Evolutionary conservation across 257 asterid species (phyloP), one percentile per base, ranked within the genome.

Genomic region (Scutellaria minor): DNA sequence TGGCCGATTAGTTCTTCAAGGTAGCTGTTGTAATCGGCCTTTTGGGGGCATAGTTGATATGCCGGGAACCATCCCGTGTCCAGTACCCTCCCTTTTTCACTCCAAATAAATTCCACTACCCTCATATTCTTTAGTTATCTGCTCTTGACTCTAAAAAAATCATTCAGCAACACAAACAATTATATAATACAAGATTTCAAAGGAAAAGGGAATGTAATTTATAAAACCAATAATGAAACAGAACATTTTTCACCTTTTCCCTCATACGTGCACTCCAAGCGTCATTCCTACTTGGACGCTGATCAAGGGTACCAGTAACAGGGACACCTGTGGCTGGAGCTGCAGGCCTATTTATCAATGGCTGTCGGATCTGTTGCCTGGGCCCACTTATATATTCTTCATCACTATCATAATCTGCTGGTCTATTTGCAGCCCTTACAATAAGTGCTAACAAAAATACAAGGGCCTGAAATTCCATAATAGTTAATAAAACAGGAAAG

Each of bases 191-290:
- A 13, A 35, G 5, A 62, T 31, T 39, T 35, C 27, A 8, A 5
- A 14, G n/a, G 6, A 14, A 11, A 56, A 31, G 37, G 27, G 13
- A 39, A 46, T 14, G 67, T 18, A 53, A 52, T 18, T 46, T 22
- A 22, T 27, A 47, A 12, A 46, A 15, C 39, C 12, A 10, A 48
- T 24, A 65, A 42, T 47, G 62, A 59, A 63, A 1, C 27, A 60
- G 42, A 37, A 67, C n/a, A 9, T 46, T 64, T 45, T 68, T 51
- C 71, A 90, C 99, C 99, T 95, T 95, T 77, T 92, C 98, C 80
- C 96, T 82, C 98, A 95, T 95, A 37, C 99, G 97, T 56, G 94
- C 72, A 76, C 99, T 95, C 99, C 99, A 95, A 65, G 99, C 98
- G 77, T 95, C 99, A 50, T 77, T 95, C 77, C 98, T 87, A 72